phyloP scores from a whole-genome alignment of 345 rosid genomes.

The Hibiscus tridactylites region DNA sequence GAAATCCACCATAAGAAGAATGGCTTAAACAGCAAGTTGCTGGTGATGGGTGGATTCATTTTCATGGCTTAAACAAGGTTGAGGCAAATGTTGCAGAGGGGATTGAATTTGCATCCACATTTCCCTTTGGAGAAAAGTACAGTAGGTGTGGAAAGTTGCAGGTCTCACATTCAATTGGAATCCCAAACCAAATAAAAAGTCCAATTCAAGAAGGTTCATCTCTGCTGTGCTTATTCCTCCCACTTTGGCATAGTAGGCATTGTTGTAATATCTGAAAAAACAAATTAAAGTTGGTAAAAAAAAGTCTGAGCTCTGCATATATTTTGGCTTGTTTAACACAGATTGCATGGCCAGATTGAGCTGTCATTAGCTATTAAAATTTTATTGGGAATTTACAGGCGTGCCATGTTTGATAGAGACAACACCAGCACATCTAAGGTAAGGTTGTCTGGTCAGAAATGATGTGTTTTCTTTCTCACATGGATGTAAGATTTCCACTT shows the following conservation, averaged over 20 bases:
- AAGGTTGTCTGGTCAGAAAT: constrained; percentile 10
- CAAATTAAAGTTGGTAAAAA: not conserved
- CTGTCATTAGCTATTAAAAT: constrained; percentile 17
- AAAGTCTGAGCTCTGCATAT: too few species aligned
- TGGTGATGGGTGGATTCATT: constrained; percentile 37
- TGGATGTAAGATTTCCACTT: not conserved
- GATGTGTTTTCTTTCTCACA: constrained; percentile 11
- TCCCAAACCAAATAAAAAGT: constrained; percentile 56
- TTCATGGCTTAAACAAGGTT: constrained; percentile 21
- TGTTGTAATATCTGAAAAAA: constrained; percentile 43
- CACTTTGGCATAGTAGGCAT: constrained; percentile 55
- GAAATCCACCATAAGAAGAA: not conserved
- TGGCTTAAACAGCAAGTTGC: constrained; percentile 31
- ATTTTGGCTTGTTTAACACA: too few species aligned
- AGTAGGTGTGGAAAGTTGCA: constrained; percentile 39
- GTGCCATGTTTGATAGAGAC: constrained; percentile 12
- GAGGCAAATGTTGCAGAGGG: constrained; percentile 11
- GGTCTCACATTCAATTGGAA: constrained; percentile 60
- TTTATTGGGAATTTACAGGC: constrained; percentile 13
- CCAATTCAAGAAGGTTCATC: constrained; percentile 70
- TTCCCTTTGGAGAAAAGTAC: constrained; percentile 41
- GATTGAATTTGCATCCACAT: constrained; percentile 25
- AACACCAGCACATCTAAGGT: constrained; percentile 14
- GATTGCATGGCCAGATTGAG: constrained; percentile 15
- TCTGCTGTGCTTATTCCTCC: constrained; percentile 66